Evolutionary conservation across 768 basidiomycete species (phyloP).

Genomic region (Boletus pseudopeckii): DNA sequence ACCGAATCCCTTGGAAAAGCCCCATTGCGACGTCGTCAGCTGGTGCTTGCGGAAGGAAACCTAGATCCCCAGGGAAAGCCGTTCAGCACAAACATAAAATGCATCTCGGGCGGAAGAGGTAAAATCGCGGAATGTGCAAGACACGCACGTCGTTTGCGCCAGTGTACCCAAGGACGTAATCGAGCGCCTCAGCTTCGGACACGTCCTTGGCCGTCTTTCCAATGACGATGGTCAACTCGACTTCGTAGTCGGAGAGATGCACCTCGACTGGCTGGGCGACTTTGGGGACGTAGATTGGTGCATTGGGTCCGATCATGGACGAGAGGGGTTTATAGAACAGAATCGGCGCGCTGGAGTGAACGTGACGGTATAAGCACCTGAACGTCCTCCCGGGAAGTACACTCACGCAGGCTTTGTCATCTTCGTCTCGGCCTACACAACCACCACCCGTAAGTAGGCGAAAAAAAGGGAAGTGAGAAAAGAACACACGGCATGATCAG

Average conservation of each 20-base stretch:
- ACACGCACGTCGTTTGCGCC: slow-evolving; percentile 68
- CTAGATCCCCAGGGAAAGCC: slow-evolving; percentile 1
- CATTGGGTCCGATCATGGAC: slow-evolving; percentile 67
- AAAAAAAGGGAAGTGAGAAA: background rate
- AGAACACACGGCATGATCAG: slow-evolving; percentile 69
- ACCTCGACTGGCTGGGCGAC: slow-evolving; percentile 66
- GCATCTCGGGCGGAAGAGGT: background rate
- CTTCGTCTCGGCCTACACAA: slow-evolving; percentile 60
- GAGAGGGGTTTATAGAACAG: slow-evolving; percentile 78
- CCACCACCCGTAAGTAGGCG: background rate
- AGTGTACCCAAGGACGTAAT: slow-evolving; percentile 84
- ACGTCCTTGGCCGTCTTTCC: slow-evolving; percentile 81
- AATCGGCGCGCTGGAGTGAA: slow-evolving; percentile 52
- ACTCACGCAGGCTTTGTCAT: slow-evolving; percentile 61
- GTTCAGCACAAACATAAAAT: background rate
- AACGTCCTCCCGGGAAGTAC: background rate
- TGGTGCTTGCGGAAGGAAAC: slow-evolving; percentile 84
- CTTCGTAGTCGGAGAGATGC: slow-evolving; percentile 80
- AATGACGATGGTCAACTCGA: slow-evolving; percentile 78
- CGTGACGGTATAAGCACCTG: background rate
- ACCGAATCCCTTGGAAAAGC: slow-evolving; percentile 87
- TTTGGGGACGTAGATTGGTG: slow-evolving; percentile 60
- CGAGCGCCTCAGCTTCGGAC: slow-evolving; percentile 72
- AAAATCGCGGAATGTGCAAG: background rate
- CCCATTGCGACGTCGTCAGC: slow-evolving; percentile 79